A percentile compares a stretch with the other conserved stretches of the same genome.
Conservation (phyloP, 192 early-diverging fungal species). For the Coemansia reversa region DNA sequence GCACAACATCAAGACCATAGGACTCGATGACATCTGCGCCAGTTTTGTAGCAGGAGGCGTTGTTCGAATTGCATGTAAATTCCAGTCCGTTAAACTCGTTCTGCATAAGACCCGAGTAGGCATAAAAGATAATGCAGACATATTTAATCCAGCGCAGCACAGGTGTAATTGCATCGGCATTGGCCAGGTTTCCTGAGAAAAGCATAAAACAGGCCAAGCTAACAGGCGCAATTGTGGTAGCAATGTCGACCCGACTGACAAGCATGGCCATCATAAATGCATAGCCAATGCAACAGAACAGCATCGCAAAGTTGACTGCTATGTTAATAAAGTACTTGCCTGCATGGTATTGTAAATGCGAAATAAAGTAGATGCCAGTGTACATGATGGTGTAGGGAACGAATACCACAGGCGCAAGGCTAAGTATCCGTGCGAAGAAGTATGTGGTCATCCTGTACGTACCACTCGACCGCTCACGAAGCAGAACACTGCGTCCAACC, state of each 20-base stretch:
- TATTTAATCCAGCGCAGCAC: constrained; percentile 47
- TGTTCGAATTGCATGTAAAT: constrained; percentile 13
- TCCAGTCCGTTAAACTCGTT: constrained; percentile 10
- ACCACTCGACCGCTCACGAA: constrained; percentile 59
- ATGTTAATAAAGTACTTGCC: constrained; percentile 35
- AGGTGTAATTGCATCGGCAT: constrained; percentile 30
- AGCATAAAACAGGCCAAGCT: constrained; percentile 23
- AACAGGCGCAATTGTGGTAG: constrained; percentile 27
- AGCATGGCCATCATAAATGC: constrained; percentile 28
- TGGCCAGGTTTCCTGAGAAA: constrained; percentile 36
- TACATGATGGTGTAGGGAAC: constrained; percentile 28
- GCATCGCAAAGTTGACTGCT: constrained; percentile 18
- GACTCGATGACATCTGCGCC: constrained; percentile 27
- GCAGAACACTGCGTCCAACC: constrained; percentile 43
- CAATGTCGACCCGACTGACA: constrained; percentile 22
- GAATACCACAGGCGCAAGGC: constrained; percentile 36
- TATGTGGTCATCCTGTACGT: constrained; percentile 60
- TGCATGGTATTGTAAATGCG: constrained; percentile 23
- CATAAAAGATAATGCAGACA: constrained; percentile 28
- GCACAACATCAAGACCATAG: constrained; percentile 23
- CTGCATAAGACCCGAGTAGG: constrained; percentile 31
- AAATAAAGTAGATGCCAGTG: constrained; percentile 29
- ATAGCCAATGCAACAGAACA: constrained; percentile 26
- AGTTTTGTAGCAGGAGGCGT: constrained; percentile 18
- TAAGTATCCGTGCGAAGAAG: constrained; percentile 59